Evolutionary conservation across 345 rosid species (phyloP).

Genomic region (Populus davidiana): DNA sequence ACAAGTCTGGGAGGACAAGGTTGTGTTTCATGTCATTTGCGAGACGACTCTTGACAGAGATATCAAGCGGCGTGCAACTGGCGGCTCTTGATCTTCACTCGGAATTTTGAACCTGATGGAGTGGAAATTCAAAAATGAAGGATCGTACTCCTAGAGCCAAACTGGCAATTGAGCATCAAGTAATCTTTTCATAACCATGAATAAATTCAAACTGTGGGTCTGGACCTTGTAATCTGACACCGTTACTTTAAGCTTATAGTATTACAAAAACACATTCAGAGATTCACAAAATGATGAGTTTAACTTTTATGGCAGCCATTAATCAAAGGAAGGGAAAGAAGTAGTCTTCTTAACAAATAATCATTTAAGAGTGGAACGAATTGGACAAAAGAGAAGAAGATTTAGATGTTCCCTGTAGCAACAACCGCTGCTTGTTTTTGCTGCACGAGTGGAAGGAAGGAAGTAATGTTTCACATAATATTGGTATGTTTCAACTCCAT

Average conservation of each 20-base stretch:
- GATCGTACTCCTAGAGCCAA: background rate
- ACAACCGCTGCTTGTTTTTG: constrained; percentile 64
- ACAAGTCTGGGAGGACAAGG: no score
- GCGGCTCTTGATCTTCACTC: no score
- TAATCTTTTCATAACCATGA: background rate
- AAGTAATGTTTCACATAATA: constrained; percentile 69
- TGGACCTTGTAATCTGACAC: background rate
- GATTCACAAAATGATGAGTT: background rate
- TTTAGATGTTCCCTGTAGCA: constrained; percentile 47
- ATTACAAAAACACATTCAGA: background rate
- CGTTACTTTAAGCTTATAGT: no score
- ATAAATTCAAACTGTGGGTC: background rate
- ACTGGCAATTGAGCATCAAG: background rate
- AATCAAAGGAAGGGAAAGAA: background rate
- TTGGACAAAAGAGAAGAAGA: background rate
- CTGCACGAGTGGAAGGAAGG: constrained; percentile 81
- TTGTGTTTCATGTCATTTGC: no score
- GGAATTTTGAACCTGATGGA: no score
- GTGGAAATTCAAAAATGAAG: background rate
- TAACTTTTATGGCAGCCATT: background rate
- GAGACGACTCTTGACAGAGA: no score
- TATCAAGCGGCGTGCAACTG: no score
- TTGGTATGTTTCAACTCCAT: constrained; percentile 59
- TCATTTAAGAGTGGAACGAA: background rate
- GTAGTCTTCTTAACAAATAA: background rate